These are phyloP conservation scores for Citrus unshiu DNA, from an alignment of 345 rosid genomes.

Conservation along the genomic window DNA sequence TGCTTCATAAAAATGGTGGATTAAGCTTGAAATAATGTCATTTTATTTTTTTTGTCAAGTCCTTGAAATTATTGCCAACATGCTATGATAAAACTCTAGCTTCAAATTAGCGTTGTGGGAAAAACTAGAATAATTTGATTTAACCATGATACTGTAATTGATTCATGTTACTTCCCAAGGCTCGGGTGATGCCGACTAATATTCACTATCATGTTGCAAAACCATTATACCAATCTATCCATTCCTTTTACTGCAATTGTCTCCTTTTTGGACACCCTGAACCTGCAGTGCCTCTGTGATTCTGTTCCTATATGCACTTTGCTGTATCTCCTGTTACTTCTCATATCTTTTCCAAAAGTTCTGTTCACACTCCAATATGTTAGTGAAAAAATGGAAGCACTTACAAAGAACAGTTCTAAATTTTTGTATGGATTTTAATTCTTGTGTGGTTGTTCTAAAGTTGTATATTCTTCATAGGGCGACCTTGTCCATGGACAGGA, in stretches of 20 bases:
- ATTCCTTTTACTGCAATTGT: not conserved
- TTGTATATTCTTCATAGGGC: conserved; percentile 22
- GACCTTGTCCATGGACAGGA: conserved; percentile 25
- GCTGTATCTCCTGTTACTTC: not conserved
- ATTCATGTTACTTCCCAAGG: not conserved
- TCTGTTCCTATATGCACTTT: not conserved
- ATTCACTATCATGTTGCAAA: not conserved
- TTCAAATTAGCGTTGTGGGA: not conserved
- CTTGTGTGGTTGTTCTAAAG: not conserved
- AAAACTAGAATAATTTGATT: not conserved
- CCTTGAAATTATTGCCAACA: not conserved
- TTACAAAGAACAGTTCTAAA: not conserved
- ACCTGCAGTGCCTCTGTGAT: not conserved
- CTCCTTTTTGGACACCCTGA: not conserved
- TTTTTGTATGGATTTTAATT: not conserved
- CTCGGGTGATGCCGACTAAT: not conserved
- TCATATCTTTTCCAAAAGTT: not conserved
- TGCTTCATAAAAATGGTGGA: not conserved
- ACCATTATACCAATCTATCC: not conserved
- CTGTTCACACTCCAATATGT: not conserved
- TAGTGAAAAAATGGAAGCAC: not conserved
- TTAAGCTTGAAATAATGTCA: not conserved
- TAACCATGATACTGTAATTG: not conserved
- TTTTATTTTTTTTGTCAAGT: not conserved
- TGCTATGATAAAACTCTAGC: not conserved